Percentiles rank a stretch among this genome's conserved stretches.
Conservation (phyloP, 306 rosid species). For the Argentina anserina region DNA sequence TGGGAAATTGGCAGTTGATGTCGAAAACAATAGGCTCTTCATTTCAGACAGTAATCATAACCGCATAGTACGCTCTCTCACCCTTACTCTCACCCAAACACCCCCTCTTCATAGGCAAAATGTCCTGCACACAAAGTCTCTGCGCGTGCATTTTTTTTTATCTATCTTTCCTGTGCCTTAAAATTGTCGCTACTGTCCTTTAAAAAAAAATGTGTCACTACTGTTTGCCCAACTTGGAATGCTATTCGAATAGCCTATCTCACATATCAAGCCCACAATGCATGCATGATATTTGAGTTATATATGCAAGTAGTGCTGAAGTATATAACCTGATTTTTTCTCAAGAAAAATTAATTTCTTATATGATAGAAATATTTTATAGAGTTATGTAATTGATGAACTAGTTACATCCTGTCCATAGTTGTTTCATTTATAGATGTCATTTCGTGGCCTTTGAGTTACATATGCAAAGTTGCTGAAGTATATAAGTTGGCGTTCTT, state of each 20-base stretch:
- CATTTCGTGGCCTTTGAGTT: not conserved
- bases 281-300: not conserved
- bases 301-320: not conserved
- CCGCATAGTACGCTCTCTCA: constrained; percentile 65
- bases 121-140: not conserved
- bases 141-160: not conserved
- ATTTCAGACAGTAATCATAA: constrained; percentile 96
- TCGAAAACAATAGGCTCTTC: constrained; percentile 85
- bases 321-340: too few relatives aligned
- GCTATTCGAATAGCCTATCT: not conserved
- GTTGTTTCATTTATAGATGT: not conserved
- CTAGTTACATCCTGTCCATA: not conserved
- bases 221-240: not conserved
- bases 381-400: not conserved
- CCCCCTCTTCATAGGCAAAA: not conserved
- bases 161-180: not conserved
- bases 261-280: not conserved
- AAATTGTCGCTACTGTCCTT: too few relatives aligned
- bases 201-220: too few relatives aligned
- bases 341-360: too few relatives aligned
- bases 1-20: constrained; percentile 87
- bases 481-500: not conserved
- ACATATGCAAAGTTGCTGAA: not conserved
- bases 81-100: constrained; percentile 14
- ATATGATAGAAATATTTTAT: not conserved